Evolutionary conservation across 768 basidiomycete genomes (phyloP), one percentile per base, ranked within the genome.

Genomic region (Tricholoma flavovirens): DNA sequence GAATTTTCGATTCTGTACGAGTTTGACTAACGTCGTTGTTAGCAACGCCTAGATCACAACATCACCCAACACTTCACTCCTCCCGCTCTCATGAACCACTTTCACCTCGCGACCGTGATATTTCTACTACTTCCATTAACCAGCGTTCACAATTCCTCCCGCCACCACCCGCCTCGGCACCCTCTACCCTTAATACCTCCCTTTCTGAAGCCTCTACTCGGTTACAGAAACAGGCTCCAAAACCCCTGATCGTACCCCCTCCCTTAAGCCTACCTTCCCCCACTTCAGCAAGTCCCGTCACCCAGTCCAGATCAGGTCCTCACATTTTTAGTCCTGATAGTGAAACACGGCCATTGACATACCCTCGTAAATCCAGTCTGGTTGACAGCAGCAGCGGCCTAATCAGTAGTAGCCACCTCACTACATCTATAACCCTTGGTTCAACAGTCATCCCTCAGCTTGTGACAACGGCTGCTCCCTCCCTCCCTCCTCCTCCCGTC

Each of bases 1-100:
- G 48, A 50, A 57, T 38, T 56, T 54, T 24, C 43, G 26, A n/a
- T 51, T 35, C 29, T 29, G 7, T 30, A n/a, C 59, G 6, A 48
- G 48, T 60, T 33, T 15, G 57, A 57, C 50, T 62, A 56, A 62
- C 38, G 22, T 40, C 59, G 42, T 51, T 35, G n/a, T 17, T 58
- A 74, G 72, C 66, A 14, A 69, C 67, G 12, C 64, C 71, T 26
- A 71, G 67, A 51, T 61, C 64, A 35, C 59, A 66, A 36, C 69
- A 68, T 32, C 59, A 68, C 32, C 65, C 64, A 12, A 55, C 64
- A 8, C 67, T 77, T 26, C 75, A 75, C 36, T 59, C 69, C 14
- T 74, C 76, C 19, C 75, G 74, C 50, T 77, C 77, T 11, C 67
- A 73, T 48, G 76, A 79, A 56, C 75, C 77, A 22, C 61, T 72